phyloP scores from a whole-genome alignment of 1,139 yeast species.

The Protomyces pachydermus region DNA sequence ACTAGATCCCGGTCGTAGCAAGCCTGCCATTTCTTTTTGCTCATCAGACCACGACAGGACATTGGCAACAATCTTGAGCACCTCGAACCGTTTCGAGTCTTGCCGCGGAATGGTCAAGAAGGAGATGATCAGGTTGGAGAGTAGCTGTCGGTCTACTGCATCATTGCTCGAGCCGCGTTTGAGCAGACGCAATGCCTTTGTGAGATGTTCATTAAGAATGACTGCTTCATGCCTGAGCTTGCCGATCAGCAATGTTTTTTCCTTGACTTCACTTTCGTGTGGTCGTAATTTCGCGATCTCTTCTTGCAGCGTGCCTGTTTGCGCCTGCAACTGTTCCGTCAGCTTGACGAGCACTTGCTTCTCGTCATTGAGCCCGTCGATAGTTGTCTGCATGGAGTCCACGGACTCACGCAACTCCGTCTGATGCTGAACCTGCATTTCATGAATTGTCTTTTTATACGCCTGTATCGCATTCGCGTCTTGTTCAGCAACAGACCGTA shows the following conservation, averaged over 20 bases:
- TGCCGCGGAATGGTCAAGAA: constrained; percentile 86
- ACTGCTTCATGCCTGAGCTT: constrained; percentile 89
- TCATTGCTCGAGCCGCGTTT: constrained; percentile 57
- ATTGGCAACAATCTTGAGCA: constrained; percentile 73
- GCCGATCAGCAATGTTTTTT: constrained; percentile 75
- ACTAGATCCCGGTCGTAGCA: constrained; percentile 36
- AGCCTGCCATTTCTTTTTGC: constrained; percentile 76
- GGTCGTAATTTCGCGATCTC: constrained; percentile 37
- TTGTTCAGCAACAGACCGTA: constrained; percentile 28
- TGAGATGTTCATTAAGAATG: constrained; percentile 86
- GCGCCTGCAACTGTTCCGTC: constrained; percentile 35
- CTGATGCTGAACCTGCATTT: constrained; percentile 44
- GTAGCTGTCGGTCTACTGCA: constrained; percentile 66
- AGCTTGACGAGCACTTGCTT: constrained; percentile 35
- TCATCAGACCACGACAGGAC: constrained; percentile 84
- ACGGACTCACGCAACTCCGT: constrained; percentile 39
- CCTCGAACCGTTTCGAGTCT: constrained; percentile 90
- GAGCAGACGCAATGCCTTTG: constrained; percentile 78
- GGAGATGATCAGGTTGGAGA: constrained; percentile 78
- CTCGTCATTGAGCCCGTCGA: constrained; percentile 34
- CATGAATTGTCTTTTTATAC: constrained; percentile 38
- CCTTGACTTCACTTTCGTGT: constrained; percentile 55
- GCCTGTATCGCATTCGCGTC: constrained; percentile 31
- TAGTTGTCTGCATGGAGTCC: constrained; percentile 34
- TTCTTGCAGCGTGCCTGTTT: constrained; percentile 34